Conservation (phyloP, 306 rosid species). For the Urtica urens region DNA sequence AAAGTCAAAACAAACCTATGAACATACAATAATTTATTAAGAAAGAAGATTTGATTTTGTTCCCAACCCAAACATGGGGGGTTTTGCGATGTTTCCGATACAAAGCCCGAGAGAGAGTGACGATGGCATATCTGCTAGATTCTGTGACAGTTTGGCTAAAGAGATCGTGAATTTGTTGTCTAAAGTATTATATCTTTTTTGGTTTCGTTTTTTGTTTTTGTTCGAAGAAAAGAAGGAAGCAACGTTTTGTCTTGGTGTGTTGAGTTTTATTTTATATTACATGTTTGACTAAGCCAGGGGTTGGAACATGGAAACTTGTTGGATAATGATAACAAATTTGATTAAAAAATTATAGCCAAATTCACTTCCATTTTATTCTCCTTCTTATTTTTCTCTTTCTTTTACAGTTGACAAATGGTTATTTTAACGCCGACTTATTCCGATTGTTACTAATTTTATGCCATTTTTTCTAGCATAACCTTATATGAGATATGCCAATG, state of each 20-base stretch:
- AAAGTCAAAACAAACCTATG: too few relatives aligned
- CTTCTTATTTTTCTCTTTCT: neutral
- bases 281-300: neutral
- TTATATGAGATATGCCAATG: too few relatives aligned
- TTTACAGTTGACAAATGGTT: neutral
- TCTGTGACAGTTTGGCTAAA: neutral
- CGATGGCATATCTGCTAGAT: conserved; percentile 8
- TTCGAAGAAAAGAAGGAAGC: too few relatives aligned
- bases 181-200: neutral
- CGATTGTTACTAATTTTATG: neutral
- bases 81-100: neutral
- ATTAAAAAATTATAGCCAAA: too few relatives aligned
- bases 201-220: neutral
- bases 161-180: conserved; percentile 2
- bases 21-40: too few relatives aligned
- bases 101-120: neutral
- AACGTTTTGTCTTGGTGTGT: too few relatives aligned
- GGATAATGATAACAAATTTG: too few relatives aligned
- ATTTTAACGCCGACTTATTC: neutral
- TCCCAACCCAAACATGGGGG: neutral
- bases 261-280: neutral
- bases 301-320: neutral
- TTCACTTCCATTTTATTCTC: neutral
- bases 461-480: neutral
- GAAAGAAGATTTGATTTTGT: too few relatives aligned